Base-by-base conservation (phyloP, 108 stramenopile species). In the Stephanodiscus minutulus region DNA sequence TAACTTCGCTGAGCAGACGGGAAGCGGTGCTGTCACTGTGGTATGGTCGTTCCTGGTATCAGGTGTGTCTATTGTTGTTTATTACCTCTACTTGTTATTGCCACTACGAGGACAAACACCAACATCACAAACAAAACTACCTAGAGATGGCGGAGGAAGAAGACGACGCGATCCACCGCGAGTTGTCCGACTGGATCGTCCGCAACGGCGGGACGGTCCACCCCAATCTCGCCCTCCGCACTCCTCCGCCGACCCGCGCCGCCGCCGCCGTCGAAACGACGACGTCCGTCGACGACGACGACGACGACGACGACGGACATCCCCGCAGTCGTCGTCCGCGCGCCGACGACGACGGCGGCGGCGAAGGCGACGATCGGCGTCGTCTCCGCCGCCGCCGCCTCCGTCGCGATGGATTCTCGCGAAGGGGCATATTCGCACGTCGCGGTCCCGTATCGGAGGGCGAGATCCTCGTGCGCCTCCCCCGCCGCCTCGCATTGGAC, bases 1-100 rank as follows among this genome's bases (percentile, higher is more conserved):
- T 79, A 82, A 82, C 84, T 85, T 85, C 78, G 84, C 84, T 81
- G 84, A 85, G 84, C 84, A 81, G 80, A 85, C 82, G 84, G 84
- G 84, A 85, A 81, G 84, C 82, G 84, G 84, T 82, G 81, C 81
- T 85, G 81, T 85, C 84, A 85, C 78, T 74, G 73, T 85, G 67
- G 85, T 85, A 75, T 85, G 85, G 78, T 83, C 82, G 82, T 83
- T 83, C 83, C 83, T 80, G 78, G n/a, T n/a, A n/a, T n/a, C n/a
- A n/a, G n/a, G n/a, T n/a, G n/a, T n/a, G n/a, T n/a, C n/a, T n/a
- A n/a, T n/a, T n/a, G n/a, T n/a, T n/a, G n/a, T n/a, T n/a, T n/a
- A n/a, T n/a, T n/a, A n/a, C n/a, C n/a, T n/a, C n/a, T n/a, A n/a
- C n/a, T n/a, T n/a, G n/a, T n/a, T n/a, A n/a, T n/a, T n/a, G n/a